A percentile compares a stretch with the other conserved stretches of the same genome.
Conservation (phyloP, 2,329 filamentous ascomycete genomes). For the Amesomyces nigricolor region DNA sequence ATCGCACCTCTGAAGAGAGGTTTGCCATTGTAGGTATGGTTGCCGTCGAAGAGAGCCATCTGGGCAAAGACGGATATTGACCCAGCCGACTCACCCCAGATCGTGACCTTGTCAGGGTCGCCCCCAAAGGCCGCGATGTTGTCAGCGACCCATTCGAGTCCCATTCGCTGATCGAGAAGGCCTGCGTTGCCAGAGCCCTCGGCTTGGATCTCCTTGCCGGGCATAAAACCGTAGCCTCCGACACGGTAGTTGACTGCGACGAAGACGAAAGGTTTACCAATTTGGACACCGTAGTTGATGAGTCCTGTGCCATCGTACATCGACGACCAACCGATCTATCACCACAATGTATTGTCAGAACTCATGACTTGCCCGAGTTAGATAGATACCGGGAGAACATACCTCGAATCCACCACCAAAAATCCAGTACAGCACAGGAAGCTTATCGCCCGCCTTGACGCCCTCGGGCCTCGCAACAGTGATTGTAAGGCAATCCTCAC, state of each 20-base stretch:
- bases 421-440: slow-evolving; percentile 67
- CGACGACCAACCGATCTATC: slow-evolving; percentile 40
- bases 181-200: slow-evolving; percentile 67
- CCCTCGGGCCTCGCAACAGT: slow-evolving; percentile 55
- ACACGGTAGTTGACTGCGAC: slow-evolving; percentile 75
- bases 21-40: slow-evolving; percentile 69
- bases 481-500: slow-evolving; percentile 61
- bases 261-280: slow-evolving; percentile 63
- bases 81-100: slow-evolving; percentile 70
- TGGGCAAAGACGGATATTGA: slow-evolving; percentile 71
- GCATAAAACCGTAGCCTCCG: slow-evolving; percentile 68
- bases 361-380: no score
- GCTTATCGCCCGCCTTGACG: slow-evolving; percentile 47
- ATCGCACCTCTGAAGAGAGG: slow-evolving; percentile 70
- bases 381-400: neutral
- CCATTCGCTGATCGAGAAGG: slow-evolving; percentile 65
- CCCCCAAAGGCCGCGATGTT: slow-evolving; percentile 75
- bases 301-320: slow-evolving; percentile 41
- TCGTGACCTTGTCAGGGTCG: slow-evolving; percentile 70
- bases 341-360: no score
- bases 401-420: slow-evolving; percentile 60
- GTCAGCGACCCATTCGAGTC: slow-evolving; percentile 69
- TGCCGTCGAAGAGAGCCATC: slow-evolving; percentile 66
- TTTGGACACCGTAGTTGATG: slow-evolving; percentile 31
- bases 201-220: slow-evolving; percentile 59